phyloP scores from a whole-genome alignment of 2,329 filamentous ascomycete genomes.

The Chalara sp. region DNA sequence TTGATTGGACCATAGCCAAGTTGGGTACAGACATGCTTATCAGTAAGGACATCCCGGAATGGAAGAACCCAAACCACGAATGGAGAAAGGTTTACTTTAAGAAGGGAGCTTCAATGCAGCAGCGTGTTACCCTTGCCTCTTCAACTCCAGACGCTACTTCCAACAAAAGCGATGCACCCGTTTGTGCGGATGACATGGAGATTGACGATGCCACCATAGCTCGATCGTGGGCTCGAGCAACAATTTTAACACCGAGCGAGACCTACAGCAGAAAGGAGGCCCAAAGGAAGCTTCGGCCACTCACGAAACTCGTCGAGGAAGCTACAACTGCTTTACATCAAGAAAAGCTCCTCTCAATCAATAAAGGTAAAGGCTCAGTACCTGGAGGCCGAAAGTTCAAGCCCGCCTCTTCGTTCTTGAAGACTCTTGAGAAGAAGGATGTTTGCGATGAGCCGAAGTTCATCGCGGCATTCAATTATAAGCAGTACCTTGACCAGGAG shows the following conservation, averaged over 20 bases:
- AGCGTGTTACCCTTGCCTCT: constrained; percentile 27
- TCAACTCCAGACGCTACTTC: constrained; percentile 36
- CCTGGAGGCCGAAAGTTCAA: constrained; percentile 54
- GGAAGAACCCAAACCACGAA: constrained; percentile 36
- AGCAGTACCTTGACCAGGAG: constrained; percentile 48
- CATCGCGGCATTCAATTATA: constrained; percentile 51
- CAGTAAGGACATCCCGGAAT: constrained; percentile 42
- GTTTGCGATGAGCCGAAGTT: constrained; percentile 46
- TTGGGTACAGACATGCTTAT: constrained; percentile 29
- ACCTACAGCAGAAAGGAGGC: constrained; percentile 43
- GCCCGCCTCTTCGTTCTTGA: constrained; percentile 52
- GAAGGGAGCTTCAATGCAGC: constrained; percentile 38
- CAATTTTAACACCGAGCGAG: constrained; percentile 46
- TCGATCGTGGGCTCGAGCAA: constrained; percentile 52
- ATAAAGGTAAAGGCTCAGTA: constrained; percentile 51
- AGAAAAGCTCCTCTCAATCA: constrained; percentile 37
- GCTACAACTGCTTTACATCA: constrained; percentile 17
- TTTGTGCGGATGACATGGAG: constrained; percentile 7
- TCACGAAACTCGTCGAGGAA: constrained; percentile 12
- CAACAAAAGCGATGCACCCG: neutral
- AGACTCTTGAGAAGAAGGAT: constrained; percentile 46
- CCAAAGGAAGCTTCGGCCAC: constrained; percentile 37
- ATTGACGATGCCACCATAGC: constrained; percentile 35
- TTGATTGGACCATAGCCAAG: constrained; percentile 58
- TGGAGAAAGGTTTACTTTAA: constrained; percentile 32